Conservation (phyloP, 768 basidiomycete species). For the Psilocybe cyanescens region DNA sequence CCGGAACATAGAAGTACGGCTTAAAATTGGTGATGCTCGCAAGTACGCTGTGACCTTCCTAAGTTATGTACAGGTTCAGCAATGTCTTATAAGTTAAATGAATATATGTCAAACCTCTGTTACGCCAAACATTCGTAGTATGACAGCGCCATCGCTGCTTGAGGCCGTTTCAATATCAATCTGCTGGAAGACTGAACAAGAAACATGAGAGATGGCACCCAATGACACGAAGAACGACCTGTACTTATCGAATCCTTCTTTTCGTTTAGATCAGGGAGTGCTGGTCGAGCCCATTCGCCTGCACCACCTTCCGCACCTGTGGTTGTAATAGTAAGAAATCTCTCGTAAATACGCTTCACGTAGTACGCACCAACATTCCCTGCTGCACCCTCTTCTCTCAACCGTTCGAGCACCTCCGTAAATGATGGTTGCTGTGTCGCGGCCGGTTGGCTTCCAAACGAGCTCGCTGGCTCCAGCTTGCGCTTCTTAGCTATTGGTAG, state of each 20-base stretch:
- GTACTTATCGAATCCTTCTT: slow-evolving; percentile 71
- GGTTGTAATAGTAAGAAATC: not conserved
- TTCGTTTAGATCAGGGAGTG: slow-evolving; percentile 54
- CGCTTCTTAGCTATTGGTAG: slow-evolving; percentile 58
- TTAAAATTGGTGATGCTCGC: slow-evolving; percentile 80
- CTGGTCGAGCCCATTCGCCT: slow-evolving; percentile 73
- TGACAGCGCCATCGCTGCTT: slow-evolving; percentile 46
- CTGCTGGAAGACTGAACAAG: slow-evolving; percentile 86
- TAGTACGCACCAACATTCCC: slow-evolving; percentile 37
- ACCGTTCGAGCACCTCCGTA: slow-evolving; percentile 62
- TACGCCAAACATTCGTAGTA: slow-evolving; percentile 84
- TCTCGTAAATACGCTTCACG: not conserved
- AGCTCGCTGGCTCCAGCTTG: slow-evolving; percentile 45
- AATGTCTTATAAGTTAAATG: not conserved
- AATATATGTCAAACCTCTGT: slow-evolving; percentile 63
- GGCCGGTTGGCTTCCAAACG: slow-evolving; percentile 41
- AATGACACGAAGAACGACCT: slow-evolving; percentile 23
- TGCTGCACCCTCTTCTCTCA: slow-evolving; percentile 55
- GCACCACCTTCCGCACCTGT: slow-evolving; percentile 79
- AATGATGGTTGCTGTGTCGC: slow-evolving; percentile 50
- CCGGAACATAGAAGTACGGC: slow-evolving; percentile 92
- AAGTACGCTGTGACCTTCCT: slow-evolving; percentile 90
- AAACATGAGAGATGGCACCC: not conserved
- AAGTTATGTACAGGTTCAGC: slow-evolving; percentile 1
- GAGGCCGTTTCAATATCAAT: slow-evolving; percentile 83